Evolutionary conservation across 768 basidiomycete genomes (phyloP).

Genomic region (Multifurca ochricompacta): DNA sequence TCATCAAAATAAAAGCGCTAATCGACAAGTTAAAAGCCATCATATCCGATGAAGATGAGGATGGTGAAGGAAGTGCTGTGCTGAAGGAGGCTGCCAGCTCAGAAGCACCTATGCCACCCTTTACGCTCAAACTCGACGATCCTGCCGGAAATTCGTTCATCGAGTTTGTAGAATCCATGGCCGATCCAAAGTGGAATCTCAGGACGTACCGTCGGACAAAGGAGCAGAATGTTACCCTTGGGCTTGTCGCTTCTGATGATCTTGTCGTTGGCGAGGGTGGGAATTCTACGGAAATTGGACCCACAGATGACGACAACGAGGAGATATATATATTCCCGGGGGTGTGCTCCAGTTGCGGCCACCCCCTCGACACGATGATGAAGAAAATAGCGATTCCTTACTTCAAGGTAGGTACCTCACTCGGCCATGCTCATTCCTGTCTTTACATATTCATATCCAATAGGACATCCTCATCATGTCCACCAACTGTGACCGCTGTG

Average conservation of each 20-base stretch:
- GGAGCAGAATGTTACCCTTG: constrained; percentile 75
- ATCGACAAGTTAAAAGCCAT: constrained; percentile 58
- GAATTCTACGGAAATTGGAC: constrained; percentile 20
- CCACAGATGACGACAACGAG: constrained; percentile 46
- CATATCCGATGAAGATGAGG: constrained; percentile 45
- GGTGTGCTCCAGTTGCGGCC: constrained; percentile 82
- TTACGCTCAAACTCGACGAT: constrained; percentile 85
- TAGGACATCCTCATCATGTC: constrained; percentile 98
- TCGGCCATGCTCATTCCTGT: no score
- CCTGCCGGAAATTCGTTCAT: constrained; percentile 96
- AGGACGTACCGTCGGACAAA: constrained; percentile 70
- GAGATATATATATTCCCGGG: constrained; percentile 89
- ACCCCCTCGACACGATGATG: constrained; percentile 80
- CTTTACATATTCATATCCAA: no score
- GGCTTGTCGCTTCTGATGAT: constrained; percentile 52
- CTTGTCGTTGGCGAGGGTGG: constrained; percentile 9
- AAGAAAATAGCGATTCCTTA: constrained; percentile 96
- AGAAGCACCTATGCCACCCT: constrained; percentile 53
- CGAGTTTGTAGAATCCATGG: constrained; percentile 78
- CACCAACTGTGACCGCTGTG: constrained; percentile 91
- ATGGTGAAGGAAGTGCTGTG: constrained; percentile 36
- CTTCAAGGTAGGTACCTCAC: constrained; percentile 89
- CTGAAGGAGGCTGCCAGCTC: constrained; percentile 30
- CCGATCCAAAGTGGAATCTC: constrained; percentile 91
- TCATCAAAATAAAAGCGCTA: constrained; percentile 66